Percentiles rank a stretch among this genome's conserved stretches.
phyloP scores from a whole-genome alignment of 805 yeast species.

The Hyphopichia homilentoma region DNA sequence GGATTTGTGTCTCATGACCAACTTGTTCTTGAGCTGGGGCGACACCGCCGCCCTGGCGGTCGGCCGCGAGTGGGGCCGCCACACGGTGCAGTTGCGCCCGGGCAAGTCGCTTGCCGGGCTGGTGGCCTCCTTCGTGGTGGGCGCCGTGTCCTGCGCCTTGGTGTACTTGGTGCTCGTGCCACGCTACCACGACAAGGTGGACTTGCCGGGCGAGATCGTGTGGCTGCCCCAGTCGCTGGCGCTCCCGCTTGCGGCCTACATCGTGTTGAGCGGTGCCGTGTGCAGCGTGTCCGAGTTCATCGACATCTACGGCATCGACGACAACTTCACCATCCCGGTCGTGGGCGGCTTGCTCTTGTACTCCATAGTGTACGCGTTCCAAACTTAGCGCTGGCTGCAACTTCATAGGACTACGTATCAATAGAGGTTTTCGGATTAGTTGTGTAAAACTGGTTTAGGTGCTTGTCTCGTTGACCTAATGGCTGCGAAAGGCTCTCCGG shows the following conservation, averaged over 20 bases:
- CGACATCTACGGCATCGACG: constrained; percentile 20
- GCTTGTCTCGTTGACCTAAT: too few relatives aligned
- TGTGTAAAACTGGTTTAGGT: too few relatives aligned
- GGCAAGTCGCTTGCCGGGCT: constrained; percentile 21
- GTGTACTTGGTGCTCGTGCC: constrained; percentile 17
- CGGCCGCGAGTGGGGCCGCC: constrained; percentile 19
- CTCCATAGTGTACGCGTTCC: background rate
- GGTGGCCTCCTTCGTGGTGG: constrained; percentile 14
- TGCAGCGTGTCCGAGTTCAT: constrained; percentile 25
- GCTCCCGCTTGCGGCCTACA: constrained; percentile 14
- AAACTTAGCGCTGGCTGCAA: background rate
- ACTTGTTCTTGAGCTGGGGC: background rate
- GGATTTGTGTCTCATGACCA: constrained; percentile 1
- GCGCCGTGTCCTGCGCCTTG: constrained; percentile 9
- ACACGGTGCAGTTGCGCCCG: constrained; percentile 14
- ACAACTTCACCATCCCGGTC: constrained; percentile 31
- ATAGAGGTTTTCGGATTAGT: too few relatives aligned
- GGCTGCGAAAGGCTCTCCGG: too few relatives aligned
- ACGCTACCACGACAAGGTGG: constrained; percentile 10
- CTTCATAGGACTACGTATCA: background rate
- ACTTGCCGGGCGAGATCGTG: constrained; percentile 16
- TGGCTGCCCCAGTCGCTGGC: constrained; percentile 18
- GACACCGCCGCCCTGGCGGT: constrained; percentile 8
- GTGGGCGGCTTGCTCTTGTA: constrained; percentile 12
- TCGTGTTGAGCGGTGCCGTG: constrained; percentile 19